Evolutionary conservation across 768 basidiomycete species (phyloP).

Genomic region (Boletus reticulatus): DNA sequence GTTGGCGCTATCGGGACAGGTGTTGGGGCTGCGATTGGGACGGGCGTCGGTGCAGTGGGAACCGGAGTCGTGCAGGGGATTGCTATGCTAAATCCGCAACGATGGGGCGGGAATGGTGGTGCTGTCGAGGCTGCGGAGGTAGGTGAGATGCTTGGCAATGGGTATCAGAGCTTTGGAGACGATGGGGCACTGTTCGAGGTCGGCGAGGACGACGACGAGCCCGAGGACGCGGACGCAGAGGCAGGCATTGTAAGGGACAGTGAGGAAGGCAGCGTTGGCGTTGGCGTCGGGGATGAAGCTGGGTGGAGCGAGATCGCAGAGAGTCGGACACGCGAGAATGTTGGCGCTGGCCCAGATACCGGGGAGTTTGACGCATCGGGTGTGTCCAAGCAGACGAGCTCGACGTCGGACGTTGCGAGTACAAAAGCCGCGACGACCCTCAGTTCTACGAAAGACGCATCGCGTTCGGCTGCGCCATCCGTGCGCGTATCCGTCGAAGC

Average conservation of each 20-base stretch:
- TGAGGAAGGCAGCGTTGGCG: background rate
- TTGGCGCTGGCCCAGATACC: background rate
- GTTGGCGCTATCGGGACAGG: slow-evolving; percentile 71
- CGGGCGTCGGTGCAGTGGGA: slow-evolving; percentile 54
- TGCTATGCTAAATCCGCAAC: slow-evolving; percentile 85
- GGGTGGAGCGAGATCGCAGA: slow-evolving; percentile 24
- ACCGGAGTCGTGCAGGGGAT: slow-evolving; percentile 81
- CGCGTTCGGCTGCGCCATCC: background rate
- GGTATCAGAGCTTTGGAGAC: slow-evolving; percentile 24
- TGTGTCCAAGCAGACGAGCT: background rate
- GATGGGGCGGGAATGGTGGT: slow-evolving; percentile 60
- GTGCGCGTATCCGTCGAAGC: slow-evolving; percentile 21
- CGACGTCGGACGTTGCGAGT: background rate
- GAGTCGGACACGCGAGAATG: slow-evolving; percentile 1
- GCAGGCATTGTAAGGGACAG: background rate
- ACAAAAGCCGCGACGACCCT: background rate
- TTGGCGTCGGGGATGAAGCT: slow-evolving; percentile 17
- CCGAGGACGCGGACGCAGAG: slow-evolving; percentile 2
- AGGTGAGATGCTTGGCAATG: background rate
- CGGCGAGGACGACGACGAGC: slow-evolving; percentile 40
- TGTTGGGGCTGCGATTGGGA: slow-evolving; percentile 57
- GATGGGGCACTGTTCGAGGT: slow-evolving; percentile 50
- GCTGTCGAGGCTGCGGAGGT: background rate
- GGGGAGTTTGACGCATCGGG: background rate
- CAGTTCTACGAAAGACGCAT: background rate